A percentile compares a stretch with the other conserved stretches of the same genome.
Conservation (phyloP, 345 rosid species). For the Salix brachista region DNA sequence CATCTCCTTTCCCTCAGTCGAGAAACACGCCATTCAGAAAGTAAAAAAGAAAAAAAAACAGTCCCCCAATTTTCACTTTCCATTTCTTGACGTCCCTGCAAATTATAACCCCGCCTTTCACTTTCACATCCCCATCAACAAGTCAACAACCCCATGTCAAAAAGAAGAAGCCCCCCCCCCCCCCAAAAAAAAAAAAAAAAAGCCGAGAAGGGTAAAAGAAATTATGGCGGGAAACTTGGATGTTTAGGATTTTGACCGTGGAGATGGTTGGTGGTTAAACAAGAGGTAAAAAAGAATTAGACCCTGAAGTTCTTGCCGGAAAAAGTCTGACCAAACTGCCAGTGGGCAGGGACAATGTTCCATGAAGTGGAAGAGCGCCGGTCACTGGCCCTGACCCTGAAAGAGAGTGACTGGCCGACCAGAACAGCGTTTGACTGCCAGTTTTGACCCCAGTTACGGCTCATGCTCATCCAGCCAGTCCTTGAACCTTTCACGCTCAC, state of each 20-base stretch:
- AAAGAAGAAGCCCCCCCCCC: background rate
- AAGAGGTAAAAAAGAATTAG: slow-evolving; percentile 15
- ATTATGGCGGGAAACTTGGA: slow-evolving; percentile 8
- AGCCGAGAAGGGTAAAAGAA: background rate
- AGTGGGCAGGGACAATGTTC: slow-evolving; percentile 67
- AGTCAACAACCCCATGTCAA: slow-evolving; percentile 5
- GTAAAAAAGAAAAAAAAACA: background rate
- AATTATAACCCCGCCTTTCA: background rate
- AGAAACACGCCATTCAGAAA: background rate
- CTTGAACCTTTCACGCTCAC: slow-evolving; percentile 70
- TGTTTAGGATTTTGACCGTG: background rate
- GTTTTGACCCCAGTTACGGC: slow-evolving; percentile 98
- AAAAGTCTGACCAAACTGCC: slow-evolving; percentile 99
- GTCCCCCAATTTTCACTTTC: background rate
- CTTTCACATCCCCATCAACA: slow-evolving; percentile 4
- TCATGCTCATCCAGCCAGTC: slow-evolving; percentile 78
- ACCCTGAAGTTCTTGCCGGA: slow-evolving; percentile 80
- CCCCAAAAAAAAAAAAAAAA: background rate
- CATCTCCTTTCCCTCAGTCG: background rate
- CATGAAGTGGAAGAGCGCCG: slow-evolving; percentile 70
- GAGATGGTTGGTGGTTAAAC: background rate
- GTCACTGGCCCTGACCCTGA: slow-evolving; percentile 77
- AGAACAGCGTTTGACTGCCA: slow-evolving; percentile 87
- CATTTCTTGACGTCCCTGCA: background rate
- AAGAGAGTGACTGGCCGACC: slow-evolving; percentile 81